Evolutionary conservation across 352 stramenopile species (phyloP).

Genomic region (Elongisporangium anandrum): DNA sequence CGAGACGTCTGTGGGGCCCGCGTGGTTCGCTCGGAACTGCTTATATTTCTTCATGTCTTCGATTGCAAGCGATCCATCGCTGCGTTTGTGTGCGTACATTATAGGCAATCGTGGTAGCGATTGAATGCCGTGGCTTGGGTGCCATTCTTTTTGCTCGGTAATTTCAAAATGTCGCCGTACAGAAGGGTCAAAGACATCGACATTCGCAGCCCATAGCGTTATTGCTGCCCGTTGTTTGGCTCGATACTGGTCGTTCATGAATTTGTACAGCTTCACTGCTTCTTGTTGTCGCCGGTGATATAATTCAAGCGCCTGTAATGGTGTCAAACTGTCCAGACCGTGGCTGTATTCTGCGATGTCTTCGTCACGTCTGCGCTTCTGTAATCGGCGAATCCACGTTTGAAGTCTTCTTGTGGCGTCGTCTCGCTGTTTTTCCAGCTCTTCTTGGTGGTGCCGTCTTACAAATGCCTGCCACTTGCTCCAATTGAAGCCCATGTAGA

Average conservation of each 20-base stretch:
- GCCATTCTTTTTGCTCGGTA: slow-evolving; percentile 29
- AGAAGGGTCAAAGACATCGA: slow-evolving; percentile 6
- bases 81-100: slow-evolving; percentile 21
- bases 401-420: slow-evolving; percentile 27
- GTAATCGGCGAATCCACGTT: slow-evolving; percentile 31
- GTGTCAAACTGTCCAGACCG: not conserved
- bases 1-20: slow-evolving; percentile 56
- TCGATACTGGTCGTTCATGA: slow-evolving; percentile 27
- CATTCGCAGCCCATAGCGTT: slow-evolving; percentile 18
- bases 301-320: slow-evolving; percentile 29
- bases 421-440: slow-evolving; percentile 20
- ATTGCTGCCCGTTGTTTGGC: slow-evolving; percentile 13
- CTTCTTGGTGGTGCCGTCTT: slow-evolving; percentile 23
- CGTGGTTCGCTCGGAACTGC: slow-evolving; percentile 62
- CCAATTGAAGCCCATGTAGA: slow-evolving; percentile 66
- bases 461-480: slow-evolving; percentile 41
- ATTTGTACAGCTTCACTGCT: slow-evolving; percentile 38
- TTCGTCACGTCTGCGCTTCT: slow-evolving; percentile 4
- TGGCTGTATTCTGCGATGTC: not conserved
- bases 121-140: slow-evolving; percentile 63
- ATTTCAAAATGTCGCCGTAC: slow-evolving; percentile 13
- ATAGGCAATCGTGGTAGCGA: not conserved
- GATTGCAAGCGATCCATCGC: slow-evolving; percentile 39
- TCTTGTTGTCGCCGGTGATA: slow-evolving; percentile 37
- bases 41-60: slow-evolving; percentile 57